Percentiles rank a stretch among this genome's conserved stretches.
These are phyloP conservation scores for Aspergillus quadricinctus DNA, from an alignment of 2,329 filamentous ascomycete genomes.

Conservation along the genomic window DNA sequence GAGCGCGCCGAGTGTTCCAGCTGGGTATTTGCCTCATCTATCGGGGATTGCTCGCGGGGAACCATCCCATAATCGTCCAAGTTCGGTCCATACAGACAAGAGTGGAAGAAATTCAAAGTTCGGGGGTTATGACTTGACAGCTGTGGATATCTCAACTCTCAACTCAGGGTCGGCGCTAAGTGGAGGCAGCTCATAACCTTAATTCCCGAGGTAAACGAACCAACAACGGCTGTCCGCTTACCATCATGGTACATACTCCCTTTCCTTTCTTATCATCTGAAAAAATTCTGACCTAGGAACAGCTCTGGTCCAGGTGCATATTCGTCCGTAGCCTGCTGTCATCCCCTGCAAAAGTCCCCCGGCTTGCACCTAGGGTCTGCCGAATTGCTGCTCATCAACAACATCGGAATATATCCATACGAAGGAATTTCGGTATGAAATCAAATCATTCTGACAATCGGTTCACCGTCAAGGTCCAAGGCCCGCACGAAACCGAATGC, in stretches of 20 bases:
- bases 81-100: too few species aligned
- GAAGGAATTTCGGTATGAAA: background rate
- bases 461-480: conserved; percentile 11
- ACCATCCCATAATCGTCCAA: too few species aligned
- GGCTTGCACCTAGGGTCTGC: background rate
- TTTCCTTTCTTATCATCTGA: background rate
- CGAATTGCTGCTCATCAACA: background rate
- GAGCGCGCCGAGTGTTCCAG: too few species aligned
- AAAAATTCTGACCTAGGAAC: background rate
- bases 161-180: too few species aligned
- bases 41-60: too few species aligned
- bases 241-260: background rate
- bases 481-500: conserved; percentile 2
- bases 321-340: background rate
- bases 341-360: background rate
- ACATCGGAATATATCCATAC: background rate
- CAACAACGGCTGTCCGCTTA: too few species aligned
- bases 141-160: too few species aligned
- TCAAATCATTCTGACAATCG: background rate
- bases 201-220: too few species aligned
- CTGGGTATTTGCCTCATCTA: too few species aligned
- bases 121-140: too few species aligned
- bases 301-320: background rate
- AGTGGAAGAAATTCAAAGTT: too few species aligned
- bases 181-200: too few species aligned